Evolutionary conservation across 495 filamentous ascomycete genomes (phyloP).

Genomic region (Penicillium fimorum): DNA sequence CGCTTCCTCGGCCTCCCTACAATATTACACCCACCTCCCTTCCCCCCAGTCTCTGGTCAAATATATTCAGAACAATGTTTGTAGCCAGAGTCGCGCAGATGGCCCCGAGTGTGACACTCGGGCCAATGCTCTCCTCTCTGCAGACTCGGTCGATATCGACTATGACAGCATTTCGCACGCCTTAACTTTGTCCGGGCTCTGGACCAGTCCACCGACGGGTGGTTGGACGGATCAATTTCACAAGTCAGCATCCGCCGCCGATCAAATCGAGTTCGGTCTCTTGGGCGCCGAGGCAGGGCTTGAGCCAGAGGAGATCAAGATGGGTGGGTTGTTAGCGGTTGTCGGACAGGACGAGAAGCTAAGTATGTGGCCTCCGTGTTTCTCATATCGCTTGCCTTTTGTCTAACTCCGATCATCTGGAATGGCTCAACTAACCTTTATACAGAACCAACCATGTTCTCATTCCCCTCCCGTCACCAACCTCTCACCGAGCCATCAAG

Average conservation of each 20-base stretch:
- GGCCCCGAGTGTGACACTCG: slow-evolving; percentile 33
- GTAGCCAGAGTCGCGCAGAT: slow-evolving; percentile 27
- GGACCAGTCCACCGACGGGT: slow-evolving; percentile 46
- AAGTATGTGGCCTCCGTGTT: slow-evolving; percentile 47
- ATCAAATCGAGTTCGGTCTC: slow-evolving; percentile 78
- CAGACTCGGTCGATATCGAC: slow-evolving; percentile 71
- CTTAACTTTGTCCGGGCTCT: slow-evolving; percentile 60
- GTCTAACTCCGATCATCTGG: background rate
- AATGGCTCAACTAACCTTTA: slow-evolving; percentile 5
- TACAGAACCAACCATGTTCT: slow-evolving; percentile 73
- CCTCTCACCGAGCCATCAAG: slow-evolving; percentile 41
- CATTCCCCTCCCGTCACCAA: slow-evolving; percentile 88
- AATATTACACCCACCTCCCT: slow-evolving; percentile 66
- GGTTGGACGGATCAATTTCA: slow-evolving; percentile 52
- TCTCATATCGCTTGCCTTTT: background rate
- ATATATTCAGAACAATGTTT: slow-evolving; percentile 59
- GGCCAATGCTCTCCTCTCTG: slow-evolving; percentile 43
- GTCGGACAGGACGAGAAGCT: slow-evolving; percentile 70
- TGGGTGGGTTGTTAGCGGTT: slow-evolving; percentile 77
- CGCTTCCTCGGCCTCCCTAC: slow-evolving; percentile 60
- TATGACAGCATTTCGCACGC: slow-evolving; percentile 70
- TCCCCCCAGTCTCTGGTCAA: slow-evolving; percentile 53
- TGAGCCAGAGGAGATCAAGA: slow-evolving; percentile 68
- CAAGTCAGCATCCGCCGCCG: slow-evolving; percentile 33
- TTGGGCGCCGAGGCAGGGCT: slow-evolving; percentile 62